Evolutionary conservation across 306 rosid species (phyloP), one percentile per base, ranked within the genome.

Genomic region (Echinosophora koreensis): DNA sequence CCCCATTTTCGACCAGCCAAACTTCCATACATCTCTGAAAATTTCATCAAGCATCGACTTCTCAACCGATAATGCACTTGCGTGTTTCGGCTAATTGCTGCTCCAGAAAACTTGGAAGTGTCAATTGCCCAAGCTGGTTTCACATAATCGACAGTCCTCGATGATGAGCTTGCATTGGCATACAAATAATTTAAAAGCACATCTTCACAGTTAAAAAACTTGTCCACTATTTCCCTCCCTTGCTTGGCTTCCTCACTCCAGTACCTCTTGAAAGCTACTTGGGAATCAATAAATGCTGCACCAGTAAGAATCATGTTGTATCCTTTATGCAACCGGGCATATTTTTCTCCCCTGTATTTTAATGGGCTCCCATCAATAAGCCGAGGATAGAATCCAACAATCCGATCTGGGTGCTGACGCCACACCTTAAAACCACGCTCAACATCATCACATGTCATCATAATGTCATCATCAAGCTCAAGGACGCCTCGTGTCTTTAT

Each of bases 301-400:
- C 99, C 99, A 0, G 99, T 96, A 57, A 96, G 99, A 74, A 96
- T 88, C 98, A 96, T 91, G 83, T 96, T 92, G 86, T 96, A 96
- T 56, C 99, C 97, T 55, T 89, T 89, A 75, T 83, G 91, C 51
- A 8, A 71, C 46, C 99, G 73, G 2, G 99, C 99, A 38, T 87
- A 80, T 67, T 87, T 89, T 86, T 96, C 99, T 49, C 87, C 97
- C 69, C 94, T 72, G 18, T 96, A 96, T 56, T 85, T 86, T 72
- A 92, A 71, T 0, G 89, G 99, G 73, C 83, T 91, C 35, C 99
- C 98, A 0, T 57, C 71, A 17, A 88, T 83, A 5, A 96, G 96
- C 57, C 99, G 91, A 5, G 99, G 99, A 69, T 96, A 96, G 89
- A 91, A 96, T 55, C 99, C 99, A 7, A 92, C 99, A 1, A 96